phyloP scores from a whole-genome alignment of 2,329 filamentous ascomycete species.

The Phoma sp. region DNA sequence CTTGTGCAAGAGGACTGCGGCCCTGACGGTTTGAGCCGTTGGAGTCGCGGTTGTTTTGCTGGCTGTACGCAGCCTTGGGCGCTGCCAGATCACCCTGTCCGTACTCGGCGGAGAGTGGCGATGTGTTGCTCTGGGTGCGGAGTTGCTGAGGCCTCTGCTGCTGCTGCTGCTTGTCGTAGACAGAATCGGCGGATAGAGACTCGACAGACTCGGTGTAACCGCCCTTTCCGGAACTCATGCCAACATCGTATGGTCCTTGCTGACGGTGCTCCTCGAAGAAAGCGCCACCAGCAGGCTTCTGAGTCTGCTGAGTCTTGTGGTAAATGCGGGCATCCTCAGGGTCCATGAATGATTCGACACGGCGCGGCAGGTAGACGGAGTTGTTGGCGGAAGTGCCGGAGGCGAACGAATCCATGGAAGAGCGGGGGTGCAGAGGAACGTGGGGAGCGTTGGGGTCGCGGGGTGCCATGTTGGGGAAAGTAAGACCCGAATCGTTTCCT shows the following conservation, averaged over 20 bases:
- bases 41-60: slow-evolving; percentile 23
- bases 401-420: slow-evolving; percentile 72
- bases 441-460: slow-evolving; percentile 56
- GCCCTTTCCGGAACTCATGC: slow-evolving; percentile 32
- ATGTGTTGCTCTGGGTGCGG: slow-evolving; percentile 33
- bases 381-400: slow-evolving; percentile 65
- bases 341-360: slow-evolving; percentile 78
- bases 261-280: slow-evolving; percentile 46
- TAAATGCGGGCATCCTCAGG: slow-evolving; percentile 80
- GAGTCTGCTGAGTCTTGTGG: slow-evolving; percentile 67
- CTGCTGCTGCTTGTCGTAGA: slow-evolving; percentile 37
- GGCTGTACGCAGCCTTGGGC: slow-evolving; percentile 41
- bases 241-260: slow-evolving; percentile 37
- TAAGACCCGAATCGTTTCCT: slow-evolving; percentile 70
- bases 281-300: slow-evolving; percentile 55
- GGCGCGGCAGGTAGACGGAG: slow-evolving; percentile 70
- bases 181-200: slow-evolving; percentile 46
- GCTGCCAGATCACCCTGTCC: slow-evolving; percentile 34
- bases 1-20: slow-evolving; percentile 55
- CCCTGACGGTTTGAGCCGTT: slow-evolving; percentile 39
- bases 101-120: slow-evolving; percentile 42
- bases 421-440: slow-evolving; percentile 60
- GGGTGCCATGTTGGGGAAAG: slow-evolving; percentile 58
- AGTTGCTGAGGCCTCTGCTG: slow-evolving; percentile 33
- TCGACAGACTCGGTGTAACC: slow-evolving; percentile 46